Base-by-base conservation (phyloP, 2,329 filamentous ascomycete genomes). In the Xylaria arbuscula region DNA sequence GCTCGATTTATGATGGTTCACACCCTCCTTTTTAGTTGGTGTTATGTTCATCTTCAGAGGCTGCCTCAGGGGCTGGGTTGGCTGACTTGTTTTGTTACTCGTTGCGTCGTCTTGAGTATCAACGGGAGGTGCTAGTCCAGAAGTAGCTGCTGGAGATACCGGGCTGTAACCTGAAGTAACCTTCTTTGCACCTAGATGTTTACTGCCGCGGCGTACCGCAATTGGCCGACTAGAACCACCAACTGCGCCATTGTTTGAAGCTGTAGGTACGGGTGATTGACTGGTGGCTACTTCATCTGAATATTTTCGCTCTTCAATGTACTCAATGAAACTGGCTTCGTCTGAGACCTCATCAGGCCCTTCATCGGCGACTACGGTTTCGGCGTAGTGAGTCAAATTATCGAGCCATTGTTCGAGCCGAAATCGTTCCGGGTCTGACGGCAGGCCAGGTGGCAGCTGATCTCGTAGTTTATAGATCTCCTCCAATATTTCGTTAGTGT, bases 401-500 rank as follows among this genome's bases (percentile, higher is more conserved):
- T 64, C 53, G 10, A 57, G 53, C 53, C 61, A 64, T 5, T 51
- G 42, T 10, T 64, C 51, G 28, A 56, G 51, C 24, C 17, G 51
- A 28, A 56, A n/a, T 8, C 40, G 51, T 10, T 63, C 61, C 7
- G 17, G 40, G 1, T 51, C 22, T 7, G 17, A 19, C 5, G 42
- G 61, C n/a, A n/a, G 40, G 1, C 22, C 28, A 40, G 42, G 11
- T 17, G 32, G 61, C 17, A 64, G 56, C 40, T 58, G 62, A 53
- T 47, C 42, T 36, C 54, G 54, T 15, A 64, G 45, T 51, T 58
- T 45, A 53, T 58, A 53, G 10, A 58, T 64, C n/a, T 58, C 45
- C 19, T 51, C 22, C 7, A 58, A 17, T 34, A 58, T 58, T 24
- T 64, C 19, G 17, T 15, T 24, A 4, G 45, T 60, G 24, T 65